Evolutionary conservation across 2,329 filamentous ascomycete species (phyloP).

Genomic region (Talaromyces islandicus): DNA sequence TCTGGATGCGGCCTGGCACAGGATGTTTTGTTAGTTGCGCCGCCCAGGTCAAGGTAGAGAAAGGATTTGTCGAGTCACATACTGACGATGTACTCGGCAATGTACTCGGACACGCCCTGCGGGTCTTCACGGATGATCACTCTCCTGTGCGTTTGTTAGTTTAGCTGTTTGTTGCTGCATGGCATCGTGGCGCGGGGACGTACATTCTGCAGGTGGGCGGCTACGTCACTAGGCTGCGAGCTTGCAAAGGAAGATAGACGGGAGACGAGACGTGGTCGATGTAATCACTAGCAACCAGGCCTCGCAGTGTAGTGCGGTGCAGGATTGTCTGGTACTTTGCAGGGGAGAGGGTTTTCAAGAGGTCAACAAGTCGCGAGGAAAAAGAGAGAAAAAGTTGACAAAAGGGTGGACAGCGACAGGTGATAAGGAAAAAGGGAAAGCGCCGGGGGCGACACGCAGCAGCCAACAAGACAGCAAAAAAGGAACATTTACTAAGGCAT

Average conservation of each 20-base stretch:
- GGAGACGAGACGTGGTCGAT: background rate
- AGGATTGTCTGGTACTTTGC: background rate
- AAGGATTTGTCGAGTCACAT: conserved; percentile 19
- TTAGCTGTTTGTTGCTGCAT: background rate
- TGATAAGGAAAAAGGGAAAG: background rate
- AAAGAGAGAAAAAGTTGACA: background rate
- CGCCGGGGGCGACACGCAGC: background rate
- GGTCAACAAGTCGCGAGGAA: background rate
- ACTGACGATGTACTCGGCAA: conserved; percentile 76
- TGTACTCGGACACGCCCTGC: conserved; percentile 63
- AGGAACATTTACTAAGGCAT: background rate
- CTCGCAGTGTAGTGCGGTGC: background rate
- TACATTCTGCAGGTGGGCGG: conserved; percentile 9
- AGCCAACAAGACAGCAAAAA: background rate
- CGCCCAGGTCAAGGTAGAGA: conserved; percentile 1
- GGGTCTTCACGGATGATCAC: conserved; percentile 75
- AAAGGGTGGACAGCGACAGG: background rate
- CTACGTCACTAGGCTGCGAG: conserved; percentile 9
- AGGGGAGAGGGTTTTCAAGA: background rate
- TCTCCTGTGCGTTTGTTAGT: conserved; percentile 52
- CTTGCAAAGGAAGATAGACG: background rate
- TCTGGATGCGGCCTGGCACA: conserved; percentile 64
- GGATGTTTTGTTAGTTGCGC: background rate
- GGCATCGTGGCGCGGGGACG: background rate
- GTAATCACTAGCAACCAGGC: background rate